Evolutionary conservation across 306 rosid genomes (phyloP), one percentile per base, ranked within the genome.

Genomic region (Senna tora): DNA sequence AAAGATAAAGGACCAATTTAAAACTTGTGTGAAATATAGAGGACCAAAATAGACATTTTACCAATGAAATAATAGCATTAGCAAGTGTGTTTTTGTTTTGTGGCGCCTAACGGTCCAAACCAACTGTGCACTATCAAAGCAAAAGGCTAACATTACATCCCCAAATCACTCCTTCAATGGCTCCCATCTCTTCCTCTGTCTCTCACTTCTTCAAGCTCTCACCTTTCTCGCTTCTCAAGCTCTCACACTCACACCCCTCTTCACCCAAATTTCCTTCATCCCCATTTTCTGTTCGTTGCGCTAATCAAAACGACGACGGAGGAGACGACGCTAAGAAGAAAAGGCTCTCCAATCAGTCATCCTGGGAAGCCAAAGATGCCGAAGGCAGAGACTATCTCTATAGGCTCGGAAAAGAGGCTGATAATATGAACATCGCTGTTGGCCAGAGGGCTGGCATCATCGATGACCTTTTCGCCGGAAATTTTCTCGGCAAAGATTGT

Each of bases 371-470:
- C 5, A 74, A 91, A 79, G 96, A 91, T 75, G 76, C 84, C 0
- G 85, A 84, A 69, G 98, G 98, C 15, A 84, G 34, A 67, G 98
- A 94, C 73, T 94, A 91, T 84, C 86, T 94, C 17, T 91, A 87
- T 76, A 76, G 95, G 67, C 88, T 94, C 6, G 98, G 98, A 41
- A 76, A 76, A 74, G 98, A 94, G 75, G 88, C 96, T 19, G 98
- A 94, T 57, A 94, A 89, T 84, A 86, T 91, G 98, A 94, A 91
- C 81, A 89, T 94, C 75, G 96, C 98, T 42, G 97, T 94, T 19
- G 98, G 98, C 4, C 97, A 93, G 72, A 86, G 91, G 62, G 78
- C 92, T 2, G 98, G 98, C n/a, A 43, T 91, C 77, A 80, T 94
- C 67, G 98, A 94, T 28, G 85, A 88, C 52, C 83, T 94, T 7